Percentiles rank a stretch among this genome's conserved stretches.
Conservation (phyloP, 768 basidiomycete species). For the Hypsizygus marmoreus region DNA sequence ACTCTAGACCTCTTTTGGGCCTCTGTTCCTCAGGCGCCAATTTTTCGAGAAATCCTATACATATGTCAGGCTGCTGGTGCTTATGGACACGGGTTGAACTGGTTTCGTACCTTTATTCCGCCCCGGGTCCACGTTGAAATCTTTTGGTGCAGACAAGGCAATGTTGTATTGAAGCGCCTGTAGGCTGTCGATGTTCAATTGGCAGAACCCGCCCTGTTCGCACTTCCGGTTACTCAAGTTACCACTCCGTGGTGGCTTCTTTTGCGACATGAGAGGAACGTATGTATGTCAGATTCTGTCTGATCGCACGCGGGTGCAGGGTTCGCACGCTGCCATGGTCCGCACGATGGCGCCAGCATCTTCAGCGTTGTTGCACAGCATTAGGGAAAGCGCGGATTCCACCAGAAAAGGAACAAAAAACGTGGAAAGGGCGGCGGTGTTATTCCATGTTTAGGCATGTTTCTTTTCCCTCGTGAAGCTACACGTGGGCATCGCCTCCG, state of each 20-base stretch:
- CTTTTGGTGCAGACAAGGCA: constrained; percentile 5
- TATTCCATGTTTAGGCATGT: constrained; percentile 16
- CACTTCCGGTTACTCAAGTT: constrained; percentile 10
- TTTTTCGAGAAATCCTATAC: too few relatives aligned
- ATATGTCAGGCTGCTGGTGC: not conserved
- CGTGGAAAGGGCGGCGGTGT: constrained; percentile 21
- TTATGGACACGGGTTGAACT: constrained; percentile 3
- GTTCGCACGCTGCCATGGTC: constrained; percentile 5
- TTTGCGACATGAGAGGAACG: not conserved
- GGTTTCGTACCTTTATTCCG: constrained; percentile 2
- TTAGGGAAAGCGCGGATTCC: constrained; percentile 25
- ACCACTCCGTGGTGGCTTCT: constrained; percentile 6
- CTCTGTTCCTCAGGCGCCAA: too few relatives aligned
- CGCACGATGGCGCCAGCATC: constrained; percentile 1
- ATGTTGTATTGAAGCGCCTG: not conserved
- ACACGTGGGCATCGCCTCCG: constrained; percentile 29
- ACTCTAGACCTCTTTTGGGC: too few relatives aligned
- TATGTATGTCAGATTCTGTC: constrained; percentile 2
- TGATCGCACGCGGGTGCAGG: constrained; percentile 13
- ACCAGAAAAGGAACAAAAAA: constrained; percentile 26
- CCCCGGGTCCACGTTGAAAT: constrained; percentile 9
- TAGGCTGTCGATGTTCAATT: not conserved
- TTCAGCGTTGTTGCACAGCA: constrained; percentile 25
- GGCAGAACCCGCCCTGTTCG: constrained; percentile 1
- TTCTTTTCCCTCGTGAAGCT: constrained; percentile 12